Evolutionary conservation across 2,329 filamentous ascomycete species (phyloP), one percentile per base, ranked within the genome.

Genomic region (Diaporthe nobilis): DNA sequence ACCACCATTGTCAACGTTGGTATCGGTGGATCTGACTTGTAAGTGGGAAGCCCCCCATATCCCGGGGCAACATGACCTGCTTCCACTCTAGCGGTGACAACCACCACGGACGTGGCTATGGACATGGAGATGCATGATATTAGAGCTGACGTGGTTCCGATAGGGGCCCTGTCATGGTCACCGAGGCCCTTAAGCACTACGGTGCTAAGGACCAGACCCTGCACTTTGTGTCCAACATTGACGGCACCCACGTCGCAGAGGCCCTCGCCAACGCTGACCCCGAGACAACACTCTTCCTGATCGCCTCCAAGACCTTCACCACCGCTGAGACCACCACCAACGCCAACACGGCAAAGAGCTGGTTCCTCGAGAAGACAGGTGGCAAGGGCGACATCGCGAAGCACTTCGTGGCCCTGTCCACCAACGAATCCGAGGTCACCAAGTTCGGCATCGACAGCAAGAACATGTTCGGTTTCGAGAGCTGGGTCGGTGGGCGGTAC

Each of bases 381-480:
- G 85, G 93, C 90, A 87, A 97, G 92, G 92, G 90, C 77, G 93
- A 98, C 39, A 97, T 99, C 80, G 95, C 97, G 80, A 99, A 98
- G 91, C 97, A 99, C 90, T 99, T 99, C 83, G 97, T 98, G 75
- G 97, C 97, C 61, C 92, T 99, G 72, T 98, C 97, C 68, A 99
- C 97, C 85, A 99, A 99, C 87, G 94, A 96, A 87, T 85, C 88
- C 72, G 96, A 98, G 88, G 97, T 99, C 77, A 95, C 94, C 87
- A 98, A 98, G 90, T 99, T 99, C 82, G 97, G 97, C 79, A 99
- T 99, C 82, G 96, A 98, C 88, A 93, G 93, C 87, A 96, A 96
- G 91, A 99, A 98, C 91, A 99, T 99, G 97, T 99, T 99, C 83
- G 96, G 95, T 81, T 99, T 99, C 84, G 96, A 96, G 86, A 97